phyloP scores from a whole-genome alignment of 1,284 basidiomycete species.

The Cronartium quercuum region DNA sequence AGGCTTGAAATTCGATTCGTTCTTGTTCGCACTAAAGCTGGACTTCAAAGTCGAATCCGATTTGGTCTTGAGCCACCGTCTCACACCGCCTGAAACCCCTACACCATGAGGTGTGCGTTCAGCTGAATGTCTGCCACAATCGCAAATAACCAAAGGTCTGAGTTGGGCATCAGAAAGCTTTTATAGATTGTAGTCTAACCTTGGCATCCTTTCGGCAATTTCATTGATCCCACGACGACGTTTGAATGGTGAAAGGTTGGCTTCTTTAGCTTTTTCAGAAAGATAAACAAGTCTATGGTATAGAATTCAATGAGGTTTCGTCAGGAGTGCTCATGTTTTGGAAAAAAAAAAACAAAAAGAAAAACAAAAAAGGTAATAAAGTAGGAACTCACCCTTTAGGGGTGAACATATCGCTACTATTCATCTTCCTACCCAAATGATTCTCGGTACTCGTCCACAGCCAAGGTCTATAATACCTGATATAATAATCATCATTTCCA shows the following conservation, averaged over 20 bases:
- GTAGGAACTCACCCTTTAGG: conserved; percentile 60
- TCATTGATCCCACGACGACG: conserved; percentile 28
- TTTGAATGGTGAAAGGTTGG: conserved; percentile 32
- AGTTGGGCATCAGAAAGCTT: background rate
- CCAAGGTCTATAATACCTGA: conserved; percentile 82
- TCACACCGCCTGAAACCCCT: conserved; percentile 32
- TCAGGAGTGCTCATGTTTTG: too few species aligned
- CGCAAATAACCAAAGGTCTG: background rate
- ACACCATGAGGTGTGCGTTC: conserved; percentile 36
- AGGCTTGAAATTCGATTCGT: background rate
- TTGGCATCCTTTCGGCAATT: conserved; percentile 23
- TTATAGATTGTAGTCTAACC: background rate
- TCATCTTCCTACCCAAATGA: conserved; percentile 80
- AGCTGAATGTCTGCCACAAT: conserved; percentile 26
- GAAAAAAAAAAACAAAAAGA: too few species aligned
- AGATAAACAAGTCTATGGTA: conserved; percentile 3
- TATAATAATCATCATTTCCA: conserved; percentile 63
- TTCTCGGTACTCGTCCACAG: conserved; percentile 72
- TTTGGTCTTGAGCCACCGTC: conserved; percentile 36
- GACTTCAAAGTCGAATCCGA: conserved; percentile 32
- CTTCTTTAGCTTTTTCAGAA: conserved; percentile 27
- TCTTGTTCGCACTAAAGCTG: conserved; percentile 7
- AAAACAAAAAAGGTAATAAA: background rate
- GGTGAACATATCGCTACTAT: conserved; percentile 63
- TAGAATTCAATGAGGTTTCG: background rate